Base-by-base conservation (phyloP, 768 basidiomycete genomes). In the Suillus lakei region DNA sequence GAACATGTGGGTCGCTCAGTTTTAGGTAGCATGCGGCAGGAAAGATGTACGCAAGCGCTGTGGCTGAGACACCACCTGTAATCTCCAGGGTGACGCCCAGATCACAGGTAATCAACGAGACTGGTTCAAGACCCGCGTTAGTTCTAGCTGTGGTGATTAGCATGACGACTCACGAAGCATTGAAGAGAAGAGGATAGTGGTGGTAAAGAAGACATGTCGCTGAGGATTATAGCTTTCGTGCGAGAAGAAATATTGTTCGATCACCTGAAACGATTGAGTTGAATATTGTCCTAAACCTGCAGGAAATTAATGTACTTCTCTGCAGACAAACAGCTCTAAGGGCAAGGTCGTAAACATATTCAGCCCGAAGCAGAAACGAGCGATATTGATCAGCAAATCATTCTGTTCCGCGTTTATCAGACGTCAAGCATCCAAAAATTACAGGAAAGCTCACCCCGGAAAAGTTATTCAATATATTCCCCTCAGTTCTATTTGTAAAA, bases 301-400 rank as follows among this genome's bases (percentile, higher is more conserved):
- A 39, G 59, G 36, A 10, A 26, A 62, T 30, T 6, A 53, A 68
- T 74, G 9, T 62, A 93, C 95, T 83, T 99, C 98, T 80, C 98
- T 86, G 73, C 98, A 99, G 30, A 99, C 98, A 74, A 99, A 99
- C 16, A 96, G 82, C 71, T 99, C 98, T 46, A 99, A 82, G 1
- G 98, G 98, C 26, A 98, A 86, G 0, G 98, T 99, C 1, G 96
- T 96, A 72, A 98, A 98, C 98, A 99, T 99, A 77, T 97, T 98
- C 68, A 96, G 76, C 13, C 95, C 96, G 73, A 96, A 95, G 73
- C 92, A 95, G 70, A 98, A 93, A 18, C 98, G 86, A 3, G 98
- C 98, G 60, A 99, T 82, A 72, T 99, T 99, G 80, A 99, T 98
- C 64, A 98, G 71, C n/a, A 89, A 86, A 72, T 97, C 93, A 68